phyloP scores from a whole-genome alignment of 192 early-diverging fungal genomes.

The Powellomyces hirtus region DNA sequence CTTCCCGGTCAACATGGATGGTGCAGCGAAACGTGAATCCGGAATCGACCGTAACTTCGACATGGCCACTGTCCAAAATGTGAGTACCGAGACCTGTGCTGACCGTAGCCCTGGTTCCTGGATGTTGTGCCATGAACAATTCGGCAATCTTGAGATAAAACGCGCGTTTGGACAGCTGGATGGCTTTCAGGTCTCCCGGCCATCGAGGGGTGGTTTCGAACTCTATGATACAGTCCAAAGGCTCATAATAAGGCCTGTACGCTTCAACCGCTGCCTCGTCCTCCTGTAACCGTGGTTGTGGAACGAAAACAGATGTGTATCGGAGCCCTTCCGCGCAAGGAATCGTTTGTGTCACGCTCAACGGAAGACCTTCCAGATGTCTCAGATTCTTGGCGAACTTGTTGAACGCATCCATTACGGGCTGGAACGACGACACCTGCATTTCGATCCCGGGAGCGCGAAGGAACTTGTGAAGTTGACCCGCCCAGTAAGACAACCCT shows the following conservation, averaged over 20 bases:
- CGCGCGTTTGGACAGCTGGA: constrained; percentile 88
- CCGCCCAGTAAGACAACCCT: constrained; percentile 59
- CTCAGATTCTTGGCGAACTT: constrained; percentile 62
- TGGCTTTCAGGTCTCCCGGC: constrained; percentile 83
- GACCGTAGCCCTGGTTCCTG: constrained; percentile 49
- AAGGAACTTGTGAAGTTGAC: constrained; percentile 64
- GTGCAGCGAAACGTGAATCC: constrained; percentile 83
- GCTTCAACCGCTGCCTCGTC: constrained; percentile 11
- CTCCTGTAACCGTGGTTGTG: constrained; percentile 52
- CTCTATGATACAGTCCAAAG: constrained; percentile 74
- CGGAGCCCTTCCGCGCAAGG: constrained; percentile 63
- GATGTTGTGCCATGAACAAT: constrained; percentile 40
- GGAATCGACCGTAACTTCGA: constrained; percentile 65
- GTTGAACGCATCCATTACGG: constrained; percentile 65
- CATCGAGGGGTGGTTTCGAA: constrained; percentile 82
- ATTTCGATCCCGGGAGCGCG: constrained; percentile 41
- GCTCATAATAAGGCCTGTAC: constrained; percentile 27
- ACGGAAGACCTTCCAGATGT: constrained; percentile 62
- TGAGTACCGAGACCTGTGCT: constrained; percentile 23
- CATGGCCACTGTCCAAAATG: constrained; percentile 23
- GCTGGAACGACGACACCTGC: constrained; percentile 54
- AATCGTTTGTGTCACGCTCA: constrained; percentile 59
- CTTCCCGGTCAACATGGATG: constrained; percentile 72
- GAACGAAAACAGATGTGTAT: constrained; percentile 73
- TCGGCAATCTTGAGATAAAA: constrained; percentile 79